Evolutionary conservation across 805 yeast genomes (phyloP).

Genomic region (Jamesozyma hellenica): DNA sequence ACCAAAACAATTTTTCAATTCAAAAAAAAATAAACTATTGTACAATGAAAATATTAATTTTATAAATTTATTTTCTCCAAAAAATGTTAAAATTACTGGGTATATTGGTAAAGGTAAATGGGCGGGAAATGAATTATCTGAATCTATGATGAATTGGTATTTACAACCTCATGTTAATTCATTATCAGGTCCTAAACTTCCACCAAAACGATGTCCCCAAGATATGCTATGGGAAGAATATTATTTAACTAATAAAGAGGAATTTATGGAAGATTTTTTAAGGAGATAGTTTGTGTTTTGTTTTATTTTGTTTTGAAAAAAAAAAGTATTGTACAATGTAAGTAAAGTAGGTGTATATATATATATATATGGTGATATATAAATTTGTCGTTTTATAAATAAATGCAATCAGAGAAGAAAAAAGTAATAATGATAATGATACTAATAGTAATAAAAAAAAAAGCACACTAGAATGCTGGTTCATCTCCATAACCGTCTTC

Average conservation of each 20-base stretch:
- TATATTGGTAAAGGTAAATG: conserved; percentile 17
- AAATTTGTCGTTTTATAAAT: not conserved
- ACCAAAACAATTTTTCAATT: conserved; percentile 7
- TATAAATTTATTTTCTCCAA: conserved; percentile 5
- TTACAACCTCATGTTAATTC: conserved; percentile 8
- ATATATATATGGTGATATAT: not conserved
- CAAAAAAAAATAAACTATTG: conserved; percentile 3
- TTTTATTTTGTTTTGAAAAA: no score
- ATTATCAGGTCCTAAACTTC: conserved; percentile 10
- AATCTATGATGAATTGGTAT: conserved; percentile 8
- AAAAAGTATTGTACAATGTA: not conserved
- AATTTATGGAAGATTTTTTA: not conserved
- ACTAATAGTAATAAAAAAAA: no score
- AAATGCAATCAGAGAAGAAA: not conserved
- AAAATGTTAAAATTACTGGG: conserved; percentile 11
- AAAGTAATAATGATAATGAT: not conserved
- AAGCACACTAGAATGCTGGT: conserved; percentile 42
- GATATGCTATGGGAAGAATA: conserved; percentile 20
- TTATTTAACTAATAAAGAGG: conserved; percentile 5
- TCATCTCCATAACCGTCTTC: conserved; percentile 32
- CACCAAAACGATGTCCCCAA: conserved; percentile 16
- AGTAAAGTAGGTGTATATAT: not conserved
- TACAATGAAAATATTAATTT: conserved; percentile 7
- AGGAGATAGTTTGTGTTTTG: no score
- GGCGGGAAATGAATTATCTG: conserved; percentile 4